Base-by-base conservation (phyloP, 169 alveolate genomes). In the Cryptosporidium ubiquitum region DNA sequence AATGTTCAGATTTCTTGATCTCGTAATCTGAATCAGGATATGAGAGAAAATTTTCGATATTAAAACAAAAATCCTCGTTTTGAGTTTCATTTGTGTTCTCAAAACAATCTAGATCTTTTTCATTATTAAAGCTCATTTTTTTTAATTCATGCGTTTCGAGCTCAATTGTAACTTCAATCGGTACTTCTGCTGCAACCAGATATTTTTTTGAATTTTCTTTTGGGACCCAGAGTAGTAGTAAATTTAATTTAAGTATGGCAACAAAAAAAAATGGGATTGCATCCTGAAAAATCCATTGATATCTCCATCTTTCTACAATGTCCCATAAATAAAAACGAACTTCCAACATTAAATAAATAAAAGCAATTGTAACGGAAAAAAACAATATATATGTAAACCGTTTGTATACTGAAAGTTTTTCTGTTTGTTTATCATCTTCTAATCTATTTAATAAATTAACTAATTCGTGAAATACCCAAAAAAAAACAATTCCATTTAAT, bases 211-310 rank as follows among this genome's bases (percentile, higher is more conserved):
- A 71, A 71, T 71, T 71, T 31, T 71, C 85, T 7, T 31, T 51
- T 6, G 85, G 85, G 6, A 12, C 14, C 85, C 85, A 71, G 29
- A 71, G 85, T 29, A 47, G 33, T 7, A 71, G 0, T 29, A 71
- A 12, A 26, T 49, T 71, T 71, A 33, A 16, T 71, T 31, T 12
- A 26, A 71, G 52, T n/a, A 55, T 9, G 2, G 68, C 18, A 26
- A 39, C 61, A 51, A 47, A 71, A 14, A 52, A 37, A 16, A 71
- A 55, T 29, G 85, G 85, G 16, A 71, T 55, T 31, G 85, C 69
- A 71, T 71, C 85, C 26, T 71, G 85, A 29, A 71, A n/a, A 31
- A 71, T 55, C 85, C 85, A 71, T n/a, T 71, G 85, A 51, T 71
- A 71, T 71, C 1, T 71, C 85, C 85, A 71, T 33, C 85, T 44